Base-by-base conservation (phyloP, 257 asterid genomes). In the Nicotiana obtusifolia region DNA sequence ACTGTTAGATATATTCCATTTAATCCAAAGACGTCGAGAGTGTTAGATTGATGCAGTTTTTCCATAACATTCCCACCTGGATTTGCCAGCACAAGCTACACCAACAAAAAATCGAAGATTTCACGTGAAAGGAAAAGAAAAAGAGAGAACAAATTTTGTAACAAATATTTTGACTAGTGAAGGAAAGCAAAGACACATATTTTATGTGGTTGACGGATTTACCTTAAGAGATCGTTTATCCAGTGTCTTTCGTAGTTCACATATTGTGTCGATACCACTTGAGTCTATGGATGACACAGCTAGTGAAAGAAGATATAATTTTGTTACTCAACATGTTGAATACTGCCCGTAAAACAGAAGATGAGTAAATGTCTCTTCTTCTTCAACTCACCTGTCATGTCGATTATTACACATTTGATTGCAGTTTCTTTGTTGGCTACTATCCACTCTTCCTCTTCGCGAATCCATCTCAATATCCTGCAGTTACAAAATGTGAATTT, bases 251-350 rank as follows among this genome's bases (percentile, higher is more conserved):
- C 95, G 85, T 20, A 95, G 94, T 78, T 95, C 99, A 22, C 84
- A 85, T 16, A 95, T 86, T 9, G 90, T 85, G 83, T 95, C 99
- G 0, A 92, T 83, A 0, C 99, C 98, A 17, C 98, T 92, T 0
- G 97, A 91, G 85, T 95, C 98, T 84, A 95, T 91, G 26, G 97
- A 97, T n/a, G 99, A 90, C 79, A 94, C 97, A 20, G 99, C 99
- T 92, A 97, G 84, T 80, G 80, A 49, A 60, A 10, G 3, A 44
- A 60, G 81, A 56, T 6, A 28, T 20, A 17, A 10, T 76, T 68
- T 35, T 44, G 75, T 28, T 7, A 67, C 26, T 30, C 20, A 19
- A 13, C 4, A 44, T 53, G 28, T 69, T 56, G 9, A 19, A 11
- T 33, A 37, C 16, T 7, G 53, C 15, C 61, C 31, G 13, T 16